These are phyloP conservation scores for Metschnikowia drakensbergensis DNA, from an alignment of 805 yeast species.

Conservation along the genomic window DNA sequence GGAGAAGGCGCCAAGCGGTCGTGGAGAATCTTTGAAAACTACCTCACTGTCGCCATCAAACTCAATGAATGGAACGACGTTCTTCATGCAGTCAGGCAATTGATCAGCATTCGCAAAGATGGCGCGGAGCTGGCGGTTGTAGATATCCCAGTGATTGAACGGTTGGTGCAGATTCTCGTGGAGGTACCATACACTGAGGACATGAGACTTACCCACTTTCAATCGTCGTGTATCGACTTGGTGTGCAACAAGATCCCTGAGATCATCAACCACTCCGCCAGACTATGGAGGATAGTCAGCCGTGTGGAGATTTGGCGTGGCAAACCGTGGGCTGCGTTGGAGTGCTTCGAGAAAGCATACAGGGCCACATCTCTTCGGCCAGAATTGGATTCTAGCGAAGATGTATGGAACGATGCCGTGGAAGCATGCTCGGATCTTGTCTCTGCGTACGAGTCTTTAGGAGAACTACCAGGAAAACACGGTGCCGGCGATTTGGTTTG, in stretches of 20 bases:
- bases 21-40: constrained; percentile 92
- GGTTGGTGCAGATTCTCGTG: constrained; percentile 61
- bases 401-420: constrained; percentile 72
- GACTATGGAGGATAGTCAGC: constrained; percentile 82
- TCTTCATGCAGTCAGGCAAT: constrained; percentile 62
- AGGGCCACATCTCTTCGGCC: constrained; percentile 67
- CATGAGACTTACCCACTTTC: constrained; percentile 54
- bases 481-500: constrained; percentile 84
- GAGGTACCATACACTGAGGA: constrained; percentile 45
- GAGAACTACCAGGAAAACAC: constrained; percentile 76
- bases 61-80: constrained; percentile 89
- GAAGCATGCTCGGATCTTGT: constrained; percentile 74
- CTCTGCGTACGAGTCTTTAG: constrained; percentile 82
- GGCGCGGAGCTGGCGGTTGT: constrained; percentile 52
- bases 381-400: constrained; percentile 56
- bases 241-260: constrained; percentile 66
- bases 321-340: constrained; percentile 84
- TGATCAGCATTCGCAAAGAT: constrained; percentile 56
- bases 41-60: constrained; percentile 73
- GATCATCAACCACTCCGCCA: constrained; percentile 60
- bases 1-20: constrained; percentile 65
- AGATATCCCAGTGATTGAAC: constrained; percentile 73
- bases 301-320: constrained; percentile 82
- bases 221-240: constrained; percentile 64
- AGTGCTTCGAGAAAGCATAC: constrained; percentile 81